Base-by-base conservation (phyloP, 352 stramenopile genomes). In the Thraustotheca clavata region DNA sequence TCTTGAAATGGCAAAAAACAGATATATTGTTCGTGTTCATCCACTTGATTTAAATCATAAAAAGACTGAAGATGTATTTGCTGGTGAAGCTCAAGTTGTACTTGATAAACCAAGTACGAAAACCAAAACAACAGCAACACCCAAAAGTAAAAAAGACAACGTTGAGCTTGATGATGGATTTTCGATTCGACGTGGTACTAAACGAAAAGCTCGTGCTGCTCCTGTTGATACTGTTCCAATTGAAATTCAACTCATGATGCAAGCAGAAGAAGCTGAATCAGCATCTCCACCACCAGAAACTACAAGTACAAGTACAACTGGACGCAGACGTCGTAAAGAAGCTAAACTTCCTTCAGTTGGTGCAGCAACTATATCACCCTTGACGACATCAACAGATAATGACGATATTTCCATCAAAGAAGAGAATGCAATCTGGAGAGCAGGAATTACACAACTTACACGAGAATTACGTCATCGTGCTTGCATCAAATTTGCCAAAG, bases 1-100 rank as follows among this genome's bases (percentile, higher is more conserved):
- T 66, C 76, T 93, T 29, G 79, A 94, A 40, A 93, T 95, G 86
- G 84, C 84, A 65, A 95, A 95, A 71, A 89, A 89, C 69, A 77
- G 86, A 49, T 93, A 89, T 73, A 88, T 95, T 54, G 80, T 80
- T 29, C 80, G 86, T 11, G 86, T 95, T 39, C 84, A 95, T 55
- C 86, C 86, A 41, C 62, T 95, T 12, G 81, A 93, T 52, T 71
- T 95, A 52, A 89, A 83, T 59, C 61, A 88, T 31, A 76, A 72
- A 0, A 76, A 88, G 54, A 69, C 71, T 0, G 76, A 89, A 41
- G 77, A 80, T 41, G 66, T 27, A 11, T 24, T 40, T 16, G 36
- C 14, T n/a, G 57, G 35, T 46, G 57, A 65, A 69, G n/a, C 75
- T 74, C 2, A 80, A 88, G 6, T 83, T 88, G 40, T 77, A 79